phyloP scores from a whole-genome alignment of 2,329 filamentous ascomycete species.

The Colletotrichum sp. region DNA sequence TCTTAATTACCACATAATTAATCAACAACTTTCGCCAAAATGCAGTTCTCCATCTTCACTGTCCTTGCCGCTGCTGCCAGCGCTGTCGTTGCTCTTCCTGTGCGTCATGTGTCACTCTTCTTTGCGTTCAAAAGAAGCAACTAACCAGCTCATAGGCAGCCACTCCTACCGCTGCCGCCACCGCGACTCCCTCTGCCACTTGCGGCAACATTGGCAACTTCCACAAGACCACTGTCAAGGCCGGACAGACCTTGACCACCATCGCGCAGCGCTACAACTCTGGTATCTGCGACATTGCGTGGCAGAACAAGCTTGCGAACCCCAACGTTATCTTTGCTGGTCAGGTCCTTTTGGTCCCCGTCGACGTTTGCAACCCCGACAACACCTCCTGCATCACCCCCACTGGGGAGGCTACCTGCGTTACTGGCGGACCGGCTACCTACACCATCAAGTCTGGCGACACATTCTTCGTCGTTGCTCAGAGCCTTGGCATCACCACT shows the following conservation, averaged over 20 bases:
- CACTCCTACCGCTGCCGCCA: background rate
- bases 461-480: conserved; percentile 79
- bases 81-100: background rate
- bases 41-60: background rate
- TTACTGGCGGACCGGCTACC: background rate
- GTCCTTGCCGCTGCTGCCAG: background rate
- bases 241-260: background rate
- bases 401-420: background rate
- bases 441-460: conserved; percentile 80
- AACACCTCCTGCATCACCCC: conserved; percentile 2
- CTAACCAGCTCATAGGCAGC: background rate
- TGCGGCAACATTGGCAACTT: background rate
- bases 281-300: conserved; percentile 5
- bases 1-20: background rate
- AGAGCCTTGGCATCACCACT: conserved; percentile 64
- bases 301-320: background rate
- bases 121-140: background rate
- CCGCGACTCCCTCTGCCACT: background rate
- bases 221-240: conserved; percentile 1
- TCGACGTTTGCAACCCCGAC: background rate
- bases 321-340: background rate
- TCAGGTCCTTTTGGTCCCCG: background rate
- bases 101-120: background rate
- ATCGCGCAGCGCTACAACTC: conserved; percentile 3
- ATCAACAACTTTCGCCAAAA: background rate